Conservation (phyloP, 2,329 filamentous ascomycete species). For the Aspergillus carbonarius region DNA sequence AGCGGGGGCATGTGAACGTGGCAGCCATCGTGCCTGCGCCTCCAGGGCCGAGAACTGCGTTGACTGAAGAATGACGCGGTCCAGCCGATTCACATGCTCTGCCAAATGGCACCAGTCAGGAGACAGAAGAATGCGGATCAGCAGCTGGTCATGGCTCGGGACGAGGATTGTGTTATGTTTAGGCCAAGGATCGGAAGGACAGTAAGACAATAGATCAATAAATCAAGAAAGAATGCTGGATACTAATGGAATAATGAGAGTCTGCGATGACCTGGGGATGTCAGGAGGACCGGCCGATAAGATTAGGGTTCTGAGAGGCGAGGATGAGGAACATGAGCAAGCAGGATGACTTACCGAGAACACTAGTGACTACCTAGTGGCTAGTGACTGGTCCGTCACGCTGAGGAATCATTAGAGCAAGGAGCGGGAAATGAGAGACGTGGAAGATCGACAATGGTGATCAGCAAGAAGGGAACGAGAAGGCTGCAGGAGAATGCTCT, state of each 20-base stretch:
- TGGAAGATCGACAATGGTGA: not conserved
- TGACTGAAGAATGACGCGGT: conserved; percentile 3
- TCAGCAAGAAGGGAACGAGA: not conserved
- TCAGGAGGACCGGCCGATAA: conserved; percentile 10
- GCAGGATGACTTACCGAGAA: not conserved
- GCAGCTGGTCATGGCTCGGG: conserved; percentile 8
- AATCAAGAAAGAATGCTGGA: not conserved
- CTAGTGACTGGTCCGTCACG: too few relatives aligned
- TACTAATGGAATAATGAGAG: not conserved
- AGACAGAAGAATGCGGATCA: conserved; percentile 13
- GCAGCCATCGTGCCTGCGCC: conserved; percentile 13
- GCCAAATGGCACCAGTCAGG: conserved; percentile 19
- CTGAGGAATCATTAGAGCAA: not conserved
- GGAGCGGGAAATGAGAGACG: not conserved
- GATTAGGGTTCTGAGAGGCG: conserved; percentile 22
- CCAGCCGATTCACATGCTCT: conserved; percentile 17
- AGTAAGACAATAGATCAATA: not conserved
- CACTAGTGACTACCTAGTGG: too few relatives aligned
- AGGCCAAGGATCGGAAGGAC: conserved; percentile 1
- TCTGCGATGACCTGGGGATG: not conserved
- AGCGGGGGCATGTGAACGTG: conserved; percentile 31
- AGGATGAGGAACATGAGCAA: not conserved
- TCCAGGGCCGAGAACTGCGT: conserved; percentile 8
- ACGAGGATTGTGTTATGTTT: not conserved
- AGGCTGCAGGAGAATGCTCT: not conserved